Conservation (phyloP, 345 rosid species). For the Gossypium arboreum region DNA sequence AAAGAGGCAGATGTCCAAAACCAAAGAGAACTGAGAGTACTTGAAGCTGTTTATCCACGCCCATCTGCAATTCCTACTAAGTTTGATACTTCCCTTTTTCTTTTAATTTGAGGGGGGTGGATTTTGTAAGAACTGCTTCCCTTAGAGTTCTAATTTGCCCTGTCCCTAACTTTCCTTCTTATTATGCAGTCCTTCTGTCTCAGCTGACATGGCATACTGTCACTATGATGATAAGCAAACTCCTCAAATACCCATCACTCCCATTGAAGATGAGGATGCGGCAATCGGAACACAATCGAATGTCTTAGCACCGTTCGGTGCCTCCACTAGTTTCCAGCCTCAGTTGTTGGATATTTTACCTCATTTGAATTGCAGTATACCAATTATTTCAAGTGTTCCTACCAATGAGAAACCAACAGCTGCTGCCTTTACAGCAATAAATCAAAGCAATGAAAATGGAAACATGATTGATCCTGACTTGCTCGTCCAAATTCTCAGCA, state of each 20-base stretch:
- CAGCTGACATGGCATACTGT: slow-evolving; percentile 41
- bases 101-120: slow-evolving; percentile 5
- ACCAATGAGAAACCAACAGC: slow-evolving; percentile 33
- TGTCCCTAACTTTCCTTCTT: slow-evolving; percentile 13
- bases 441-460: slow-evolving; percentile 61
- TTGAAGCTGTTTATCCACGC: slow-evolving; percentile 61
- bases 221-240: slow-evolving; percentile 41
- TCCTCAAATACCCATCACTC: slow-evolving; percentile 13
- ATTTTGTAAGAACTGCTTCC: not conserved
- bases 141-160: slow-evolving; percentile 14
- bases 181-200: slow-evolving; percentile 60
- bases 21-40: slow-evolving; percentile 84
- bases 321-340: slow-evolving; percentile 32
- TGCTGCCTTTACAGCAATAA: slow-evolving; percentile 62
- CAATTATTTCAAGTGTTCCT: slow-evolving; percentile 19
- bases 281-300: slow-evolving; percentile 38
- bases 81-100: slow-evolving; percentile 34
- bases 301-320: slow-evolving; percentile 20
- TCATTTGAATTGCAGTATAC: slow-evolving; percentile 23
- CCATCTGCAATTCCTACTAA: slow-evolving; percentile 50
- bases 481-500: slow-evolving; percentile 72
- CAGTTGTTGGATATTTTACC: slow-evolving; percentile 30
- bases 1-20: slow-evolving; percentile 62
- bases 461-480: slow-evolving; percentile 70
- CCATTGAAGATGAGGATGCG: slow-evolving; percentile 84